A percentile compares a stretch with the other conserved stretches of the same genome.
Evolutionary conservation across 176 grass and related monocot genomes (phyloP).

Genomic region (Puccinellia tenuiflora): DNA sequence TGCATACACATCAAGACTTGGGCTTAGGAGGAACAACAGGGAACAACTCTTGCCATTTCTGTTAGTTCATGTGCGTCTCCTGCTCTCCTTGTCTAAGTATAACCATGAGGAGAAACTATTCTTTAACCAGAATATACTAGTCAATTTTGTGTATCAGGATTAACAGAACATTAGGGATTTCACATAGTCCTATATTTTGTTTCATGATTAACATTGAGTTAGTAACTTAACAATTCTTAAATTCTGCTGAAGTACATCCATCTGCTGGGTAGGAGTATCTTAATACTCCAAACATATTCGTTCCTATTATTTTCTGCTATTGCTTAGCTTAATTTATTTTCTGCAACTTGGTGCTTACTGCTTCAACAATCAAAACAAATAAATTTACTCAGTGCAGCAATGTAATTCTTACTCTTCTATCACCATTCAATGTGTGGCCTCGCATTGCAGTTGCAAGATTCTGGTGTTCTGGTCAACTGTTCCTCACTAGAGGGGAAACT

Average conservation of each 20-base stretch:
- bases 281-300: neutral
- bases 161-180: neutral
- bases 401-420: neutral
- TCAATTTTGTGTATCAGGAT: neutral
- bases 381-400: neutral
- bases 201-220: neutral
- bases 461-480: slow-evolving; percentile 38
- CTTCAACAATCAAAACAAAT: neutral
- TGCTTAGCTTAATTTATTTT: slow-evolving; percentile 13
- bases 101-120: neutral
- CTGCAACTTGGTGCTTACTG: neutral
- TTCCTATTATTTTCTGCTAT: neutral
- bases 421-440: neutral
- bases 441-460: slow-evolving; percentile 53
- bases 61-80: neutral
- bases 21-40: neutral
- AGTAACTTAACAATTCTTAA: neutral
- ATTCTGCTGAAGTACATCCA: slow-evolving; percentile 5
- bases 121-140: neutral
- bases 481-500: slow-evolving; percentile 57
- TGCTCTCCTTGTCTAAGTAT: neutral
- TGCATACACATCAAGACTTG: neutral
- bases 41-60: neutral
- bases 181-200: neutral
- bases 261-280: slow-evolving; percentile 5